phyloP scores from a whole-genome alignment of 2,329 filamentous ascomycete species.

The Beauveria caledonica region DNA sequence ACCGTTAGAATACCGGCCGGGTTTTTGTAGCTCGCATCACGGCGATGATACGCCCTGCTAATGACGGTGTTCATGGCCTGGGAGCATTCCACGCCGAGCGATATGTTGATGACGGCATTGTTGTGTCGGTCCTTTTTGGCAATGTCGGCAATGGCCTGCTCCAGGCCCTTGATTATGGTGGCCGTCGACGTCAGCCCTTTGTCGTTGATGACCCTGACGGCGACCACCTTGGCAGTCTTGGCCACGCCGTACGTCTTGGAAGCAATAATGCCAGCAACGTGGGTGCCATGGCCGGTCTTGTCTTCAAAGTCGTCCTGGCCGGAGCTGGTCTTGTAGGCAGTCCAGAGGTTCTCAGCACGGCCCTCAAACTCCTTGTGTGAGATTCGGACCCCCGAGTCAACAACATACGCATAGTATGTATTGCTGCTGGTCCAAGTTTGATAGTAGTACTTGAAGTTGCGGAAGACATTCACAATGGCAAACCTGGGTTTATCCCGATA shows the following conservation, averaged over 20 bases:
- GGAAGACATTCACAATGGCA: neutral
- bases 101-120: neutral
- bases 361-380: neutral
- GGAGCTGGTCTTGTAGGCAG: conserved; percentile 2
- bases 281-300: conserved; percentile 50
- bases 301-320: conserved; percentile 22
- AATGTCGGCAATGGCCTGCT: neutral
- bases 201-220: neutral
- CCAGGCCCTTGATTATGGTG: neutral
- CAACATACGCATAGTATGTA: neutral
- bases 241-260: conserved; percentile 54
- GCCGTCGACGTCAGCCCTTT: neutral
- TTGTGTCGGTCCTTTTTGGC: neutral
- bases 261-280: conserved; percentile 54
- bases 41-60: neutral
- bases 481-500: neutral
- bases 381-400: conserved; percentile 21
- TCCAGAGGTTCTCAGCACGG: neutral
- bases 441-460: neutral
- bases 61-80: neutral
- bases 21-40: neutral
- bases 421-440: neutral
- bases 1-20: neutral
- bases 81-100: neutral
- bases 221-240: conserved; percentile 44